Conservation (phyloP, 2,329 filamentous ascomycete species). For the Aspergillus japonicus region DNA sequence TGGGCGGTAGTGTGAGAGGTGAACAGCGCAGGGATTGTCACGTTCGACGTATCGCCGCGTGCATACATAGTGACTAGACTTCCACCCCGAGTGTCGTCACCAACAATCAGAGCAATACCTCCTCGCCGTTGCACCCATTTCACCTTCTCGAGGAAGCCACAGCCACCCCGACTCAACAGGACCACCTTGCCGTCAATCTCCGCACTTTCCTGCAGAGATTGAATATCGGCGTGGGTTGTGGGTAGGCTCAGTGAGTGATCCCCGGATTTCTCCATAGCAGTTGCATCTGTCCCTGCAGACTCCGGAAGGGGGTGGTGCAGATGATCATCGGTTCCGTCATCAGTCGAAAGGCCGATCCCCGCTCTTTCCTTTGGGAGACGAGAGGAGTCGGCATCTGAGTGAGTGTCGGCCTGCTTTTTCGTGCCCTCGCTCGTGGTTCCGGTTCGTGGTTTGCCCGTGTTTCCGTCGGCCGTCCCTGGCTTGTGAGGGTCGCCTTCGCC, state of each 20-base stretch:
- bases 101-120: constrained; percentile 85
- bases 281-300: constrained; percentile 39
- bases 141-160: constrained; percentile 94
- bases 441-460: not conserved
- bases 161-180: constrained; percentile 85
- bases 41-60: constrained; percentile 90
- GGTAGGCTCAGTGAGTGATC: constrained; percentile 35
- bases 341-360: constrained; percentile 33
- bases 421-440: not conserved
- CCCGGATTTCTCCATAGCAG: constrained; percentile 34
- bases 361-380: constrained; percentile 18
- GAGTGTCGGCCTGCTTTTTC: constrained; percentile 20
- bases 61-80: constrained; percentile 97
- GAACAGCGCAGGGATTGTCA: constrained; percentile 91
- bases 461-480: constrained; percentile 17
- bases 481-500: constrained; percentile 55
- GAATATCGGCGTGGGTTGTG: constrained; percentile 77
- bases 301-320: constrained; percentile 61
- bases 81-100: constrained; percentile 86
- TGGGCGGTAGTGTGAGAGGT: constrained; percentile 94
- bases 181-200: constrained; percentile 94
- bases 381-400: constrained; percentile 21
- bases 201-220: constrained; percentile 84
- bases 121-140: constrained; percentile 95
- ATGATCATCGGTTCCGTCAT: constrained; percentile 84